Evolutionary conservation across 2,329 filamentous ascomycete species (phyloP).

Genomic region (Ilyonectria robusta): DNA sequence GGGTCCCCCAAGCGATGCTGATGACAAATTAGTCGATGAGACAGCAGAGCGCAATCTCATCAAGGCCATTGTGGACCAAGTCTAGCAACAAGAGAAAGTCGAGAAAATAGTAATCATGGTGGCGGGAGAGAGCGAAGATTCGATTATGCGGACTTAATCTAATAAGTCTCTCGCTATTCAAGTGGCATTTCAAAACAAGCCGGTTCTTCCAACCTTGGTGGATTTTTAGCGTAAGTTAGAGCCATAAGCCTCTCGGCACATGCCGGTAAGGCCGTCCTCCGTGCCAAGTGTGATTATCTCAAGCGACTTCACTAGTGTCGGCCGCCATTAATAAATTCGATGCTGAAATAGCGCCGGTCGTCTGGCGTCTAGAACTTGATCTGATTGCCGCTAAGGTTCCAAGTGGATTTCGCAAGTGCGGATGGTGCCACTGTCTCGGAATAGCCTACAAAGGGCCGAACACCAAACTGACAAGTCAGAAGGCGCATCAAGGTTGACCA

Average conservation of each 20-base stretch:
- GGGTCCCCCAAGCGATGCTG: conserved; percentile 80
- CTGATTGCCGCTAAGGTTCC: too few relatives aligned
- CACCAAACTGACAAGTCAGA: too few relatives aligned
- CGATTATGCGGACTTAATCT: background rate
- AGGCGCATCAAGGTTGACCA: background rate
- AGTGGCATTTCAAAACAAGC: background rate
- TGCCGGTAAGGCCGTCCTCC: background rate
- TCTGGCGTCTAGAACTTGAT: background rate
- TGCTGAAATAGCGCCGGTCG: background rate
- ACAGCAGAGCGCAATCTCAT: conserved; percentile 76
- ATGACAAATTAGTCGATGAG: conserved; percentile 80
- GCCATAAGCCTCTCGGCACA: background rate
- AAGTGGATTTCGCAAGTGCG: too few relatives aligned
- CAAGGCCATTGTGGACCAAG: conserved; percentile 67
- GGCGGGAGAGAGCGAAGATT: conserved; percentile 64
- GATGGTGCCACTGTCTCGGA: too few relatives aligned
- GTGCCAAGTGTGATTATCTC: background rate
- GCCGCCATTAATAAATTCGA: background rate
- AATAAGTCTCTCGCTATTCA: background rate
- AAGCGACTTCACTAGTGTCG: background rate
- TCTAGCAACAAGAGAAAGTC: conserved; percentile 76
- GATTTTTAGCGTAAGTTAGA: too few relatives aligned
- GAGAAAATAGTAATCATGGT: conserved; percentile 70
- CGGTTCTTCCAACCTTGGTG: background rate
- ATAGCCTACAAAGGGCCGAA: too few relatives aligned